Conservation (phyloP, 441 rosid genomes). For the Populus trichocarpa region DNA sequence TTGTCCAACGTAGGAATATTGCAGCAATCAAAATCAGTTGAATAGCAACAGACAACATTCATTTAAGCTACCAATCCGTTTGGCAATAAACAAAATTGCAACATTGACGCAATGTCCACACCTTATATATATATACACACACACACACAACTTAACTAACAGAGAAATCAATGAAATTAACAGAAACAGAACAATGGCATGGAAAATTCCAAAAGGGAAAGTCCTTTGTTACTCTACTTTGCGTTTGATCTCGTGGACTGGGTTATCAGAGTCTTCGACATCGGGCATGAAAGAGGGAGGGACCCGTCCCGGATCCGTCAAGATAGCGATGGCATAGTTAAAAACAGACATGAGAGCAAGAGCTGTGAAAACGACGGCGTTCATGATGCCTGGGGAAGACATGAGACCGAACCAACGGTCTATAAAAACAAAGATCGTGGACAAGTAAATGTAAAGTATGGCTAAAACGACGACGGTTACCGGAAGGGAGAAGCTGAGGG, state of each 20-base stretch:
- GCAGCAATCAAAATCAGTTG: slow-evolving; percentile 6
- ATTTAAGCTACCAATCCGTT: neutral
- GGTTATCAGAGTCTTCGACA: slow-evolving; percentile 56
- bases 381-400: slow-evolving; percentile 73
- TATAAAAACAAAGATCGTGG: slow-evolving; percentile 72
- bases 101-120: neutral
- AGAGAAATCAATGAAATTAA: neutral
- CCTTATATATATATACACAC: too few species aligned
- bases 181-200: neutral
- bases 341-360: slow-evolving; percentile 57
- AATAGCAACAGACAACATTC: neutral
- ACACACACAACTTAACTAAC: neutral
- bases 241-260: slow-evolving; percentile 88
- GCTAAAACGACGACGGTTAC: slow-evolving; percentile 59
- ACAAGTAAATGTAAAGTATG: slow-evolving; percentile 59
- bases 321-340: slow-evolving; percentile 54
- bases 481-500: slow-evolving; percentile 53
- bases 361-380: slow-evolving; percentile 63
- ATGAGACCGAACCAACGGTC: slow-evolving; percentile 87
- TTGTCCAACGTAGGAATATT: neutral
- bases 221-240: slow-evolving; percentile 39
- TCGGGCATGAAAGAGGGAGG: slow-evolving; percentile 69
- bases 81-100: neutral
- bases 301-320: slow-evolving; percentile 86
- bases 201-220: neutral